Evolutionary conservation across 2,329 filamentous ascomycete genomes (phyloP), one percentile per base, ranked within the genome.

Genomic region (Aspergillus carbonarius): DNA sequence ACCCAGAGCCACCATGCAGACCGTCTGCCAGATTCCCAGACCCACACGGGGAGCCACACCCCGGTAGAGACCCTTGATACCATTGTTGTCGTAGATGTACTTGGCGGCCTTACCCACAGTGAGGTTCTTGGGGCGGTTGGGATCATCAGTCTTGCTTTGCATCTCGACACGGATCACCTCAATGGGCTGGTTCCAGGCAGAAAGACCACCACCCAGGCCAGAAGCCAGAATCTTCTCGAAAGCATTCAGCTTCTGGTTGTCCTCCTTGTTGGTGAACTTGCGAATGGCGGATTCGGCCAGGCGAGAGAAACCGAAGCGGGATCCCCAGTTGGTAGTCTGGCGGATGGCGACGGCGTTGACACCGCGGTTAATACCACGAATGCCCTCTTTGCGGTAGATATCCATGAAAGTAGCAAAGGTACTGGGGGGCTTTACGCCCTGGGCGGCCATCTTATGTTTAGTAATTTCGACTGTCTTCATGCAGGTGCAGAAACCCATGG

Each of bases 391-490:
- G 75, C 91, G 90, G 83, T 96, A 99, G 78, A 99, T 99, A 74
- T 91, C 88, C 88, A 93, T 95, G 79, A 99, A 99, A 60, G 95
- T 98, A 69, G 87, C 85, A 78, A 96, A 96, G 66, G 95, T 98
- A 71, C 91, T 88, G n/a, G 87, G 90, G 23, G 92, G 91, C 81
- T 92, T 91, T 66, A 88, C 86, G 69, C 95, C 95, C 44, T 87
- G 67, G 34, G 91, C 88, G 13, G 91, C 92, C 73, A 95, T 83
- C 86, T 98, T 98, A 84, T 95, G 90, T 82, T 97, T 96, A 74
- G 95, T 99, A 80, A 99, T 99, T 80, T 99, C 95, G 67, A 98
- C 95, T 64, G 95, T 99, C 88, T 99, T 99, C 95, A 99, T 99
- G 86, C 95, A 99, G 62, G 95, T 99, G 82, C 95, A 99, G 88